Base-by-base conservation (phyloP, 1,284 basidiomycete genomes). In the Cutaneotrichosporon curvatum region DNA sequence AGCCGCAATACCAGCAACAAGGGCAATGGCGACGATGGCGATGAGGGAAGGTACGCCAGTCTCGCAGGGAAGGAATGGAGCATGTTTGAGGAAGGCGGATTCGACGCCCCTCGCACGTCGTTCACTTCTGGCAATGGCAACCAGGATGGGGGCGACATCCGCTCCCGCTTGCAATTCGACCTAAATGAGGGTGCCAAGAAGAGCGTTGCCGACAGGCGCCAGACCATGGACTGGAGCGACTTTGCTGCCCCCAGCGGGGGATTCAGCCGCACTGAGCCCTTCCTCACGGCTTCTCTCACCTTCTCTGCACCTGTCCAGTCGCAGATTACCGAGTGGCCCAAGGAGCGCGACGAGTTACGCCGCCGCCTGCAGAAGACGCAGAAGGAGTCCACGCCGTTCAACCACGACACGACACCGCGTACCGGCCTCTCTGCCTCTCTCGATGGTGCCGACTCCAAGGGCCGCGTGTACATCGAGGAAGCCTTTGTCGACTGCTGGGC, bases 31-130 rank as follows among this genome's bases (percentile, higher is more conserved):
- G 61, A 59, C 16, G 61, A 63, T 18, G 61, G 56, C 19, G 76
- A 76, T 8, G 81, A 82, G 47, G 82, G 83, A 50, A 74, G 80
- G n/a, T 91, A 84, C 69, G 76, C 81, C 47, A 86, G 79, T 50
- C 63, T 91, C 56, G 85, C 86, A 0, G 86, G 90, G 53, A 74
- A 88, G 55, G 85, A 82, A 63, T 92, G 88, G 88, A 85, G 85
- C 11, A 81, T 85, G 63, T 92, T 92, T 59, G 86, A 89, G 74
- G 74, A 78, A 33, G 75, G 80, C 64, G 88, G 88, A 0, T 91
- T 92, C 55, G 80, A 81, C 33, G 74, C 73, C 14, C 41, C 36
- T 23, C 35, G 25, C 14, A n/a, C 31, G 15, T 21, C 22, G 12
- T 31, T 39, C 22, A 4, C 15, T 16, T 28, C 25, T 20, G n/a